phyloP scores from a whole-genome alignment of 306 rosid genomes.

The Fragaria nilgerrensis region DNA sequence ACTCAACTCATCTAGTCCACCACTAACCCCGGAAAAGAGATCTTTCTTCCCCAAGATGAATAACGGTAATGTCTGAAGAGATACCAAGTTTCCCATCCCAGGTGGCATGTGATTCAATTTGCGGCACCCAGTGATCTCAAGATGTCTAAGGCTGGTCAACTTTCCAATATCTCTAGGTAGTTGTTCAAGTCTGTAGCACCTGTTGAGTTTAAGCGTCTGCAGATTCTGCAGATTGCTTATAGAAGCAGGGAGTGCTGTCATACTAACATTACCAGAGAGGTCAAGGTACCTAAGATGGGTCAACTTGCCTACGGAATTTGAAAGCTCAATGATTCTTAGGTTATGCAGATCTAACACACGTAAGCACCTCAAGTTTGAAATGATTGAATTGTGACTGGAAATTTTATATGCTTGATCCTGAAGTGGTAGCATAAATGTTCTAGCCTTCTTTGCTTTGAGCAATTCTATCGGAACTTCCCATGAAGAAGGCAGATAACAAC shows the following conservation, averaged over 20 bases:
- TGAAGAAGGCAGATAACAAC: background rate
- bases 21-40: background rate
- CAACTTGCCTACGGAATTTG: background rate
- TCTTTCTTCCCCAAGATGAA: background rate
- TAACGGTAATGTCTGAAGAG: background rate
- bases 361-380: background rate
- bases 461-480: background rate
- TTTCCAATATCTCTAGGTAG: background rate
- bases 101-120: background rate
- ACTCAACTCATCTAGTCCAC: background rate
- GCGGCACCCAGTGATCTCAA: background rate
- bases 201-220: background rate
- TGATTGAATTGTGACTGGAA: background rate
- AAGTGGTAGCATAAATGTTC: background rate
- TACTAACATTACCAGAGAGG: slow-evolving; percentile 6
- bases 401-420: background rate
- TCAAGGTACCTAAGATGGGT: background rate
- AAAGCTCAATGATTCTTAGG: background rate
- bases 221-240: background rate
- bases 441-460: background rate
- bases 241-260: background rate
- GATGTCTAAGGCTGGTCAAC: background rate
- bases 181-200: slow-evolving; percentile 7
- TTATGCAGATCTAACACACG: slow-evolving; percentile 2
- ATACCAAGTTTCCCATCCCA: background rate